A percentile compares a stretch with the other conserved stretches of the same genome.
These are phyloP conservation scores for Penicillium sp. DNA, from an alignment of 2,329 filamentous ascomycete genomes.

Conservation along the genomic window DNA sequence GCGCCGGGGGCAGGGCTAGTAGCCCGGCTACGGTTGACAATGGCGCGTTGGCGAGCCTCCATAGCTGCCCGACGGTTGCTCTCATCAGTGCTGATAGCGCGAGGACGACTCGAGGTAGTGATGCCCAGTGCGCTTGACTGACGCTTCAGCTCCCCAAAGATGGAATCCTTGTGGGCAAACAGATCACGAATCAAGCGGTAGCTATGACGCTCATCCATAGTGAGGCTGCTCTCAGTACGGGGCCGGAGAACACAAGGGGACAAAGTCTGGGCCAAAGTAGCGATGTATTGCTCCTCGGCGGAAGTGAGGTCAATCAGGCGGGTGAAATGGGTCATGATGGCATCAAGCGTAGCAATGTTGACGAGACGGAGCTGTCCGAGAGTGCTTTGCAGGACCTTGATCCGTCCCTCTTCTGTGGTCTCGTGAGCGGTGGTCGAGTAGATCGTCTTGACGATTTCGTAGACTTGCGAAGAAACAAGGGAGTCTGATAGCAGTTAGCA, in stretches of 20 bases:
- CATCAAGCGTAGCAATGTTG: slow-evolving; percentile 98
- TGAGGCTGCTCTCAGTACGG: slow-evolving; percentile 83
- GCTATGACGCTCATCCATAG: slow-evolving; percentile 92
- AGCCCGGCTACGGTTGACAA: slow-evolving; percentile 73
- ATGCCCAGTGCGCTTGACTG: slow-evolving; percentile 49
- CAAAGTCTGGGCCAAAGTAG: slow-evolving; percentile 73
- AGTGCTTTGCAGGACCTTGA: slow-evolving; percentile 93
- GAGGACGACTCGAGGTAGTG: slow-evolving; percentile 68
- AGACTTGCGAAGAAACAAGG: slow-evolving; percentile 96
- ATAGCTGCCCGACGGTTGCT: slow-evolving; percentile 92
- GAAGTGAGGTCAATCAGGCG: slow-evolving; percentile 95
- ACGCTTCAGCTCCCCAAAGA: slow-evolving; percentile 95
- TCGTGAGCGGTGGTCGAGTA: slow-evolving; percentile 84
- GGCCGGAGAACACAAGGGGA: slow-evolving; percentile 89
- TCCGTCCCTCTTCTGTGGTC: slow-evolving; percentile 75
- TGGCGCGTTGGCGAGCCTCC: slow-evolving; percentile 87
- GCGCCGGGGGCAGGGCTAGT: slow-evolving; percentile 66
- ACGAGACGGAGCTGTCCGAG: slow-evolving; percentile 92
- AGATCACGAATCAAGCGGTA: slow-evolving; percentile 90
- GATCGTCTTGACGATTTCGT: slow-evolving; percentile 97
- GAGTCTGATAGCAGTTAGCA: slow-evolving; percentile 69
- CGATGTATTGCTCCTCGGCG: slow-evolving; percentile 84
- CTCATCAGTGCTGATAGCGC: slow-evolving; percentile 93
- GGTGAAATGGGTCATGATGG: slow-evolving; percentile 97
- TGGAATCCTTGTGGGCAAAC: slow-evolving; percentile 90